Percentiles rank a stretch among this genome's conserved stretches.
Conservation (phyloP, 2,329 filamentous ascomycete species). For the Hymenotorrendiella dingleyae region DNA sequence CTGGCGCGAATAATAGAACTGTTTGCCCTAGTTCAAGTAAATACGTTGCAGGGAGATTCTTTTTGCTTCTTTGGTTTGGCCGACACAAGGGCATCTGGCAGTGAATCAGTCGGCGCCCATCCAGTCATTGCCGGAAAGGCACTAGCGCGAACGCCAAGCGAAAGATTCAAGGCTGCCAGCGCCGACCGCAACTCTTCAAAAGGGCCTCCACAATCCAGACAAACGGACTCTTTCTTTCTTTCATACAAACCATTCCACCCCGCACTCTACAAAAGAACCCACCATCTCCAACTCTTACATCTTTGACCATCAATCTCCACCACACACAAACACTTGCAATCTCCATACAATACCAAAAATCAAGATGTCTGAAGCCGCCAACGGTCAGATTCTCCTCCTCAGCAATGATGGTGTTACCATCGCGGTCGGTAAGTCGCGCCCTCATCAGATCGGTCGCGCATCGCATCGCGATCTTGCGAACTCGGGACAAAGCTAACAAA, state of each 20-base stretch:
- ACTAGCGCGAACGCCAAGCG: no score
- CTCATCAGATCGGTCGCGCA: conserved; percentile 7
- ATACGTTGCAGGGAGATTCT: no score
- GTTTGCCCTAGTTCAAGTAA: no score
- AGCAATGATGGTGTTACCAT: conserved; percentile 45
- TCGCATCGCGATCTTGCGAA: not conserved
- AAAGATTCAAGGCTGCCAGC: no score
- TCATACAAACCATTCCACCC: not conserved
- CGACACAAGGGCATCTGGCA: no score
- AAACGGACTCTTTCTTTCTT: no score
- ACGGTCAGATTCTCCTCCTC: conserved; percentile 39
- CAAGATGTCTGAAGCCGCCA: conserved; percentile 31
- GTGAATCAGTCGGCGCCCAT: no score
- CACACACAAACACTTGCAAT: not conserved
- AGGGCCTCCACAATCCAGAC: no score
- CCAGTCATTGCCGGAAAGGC: no score
- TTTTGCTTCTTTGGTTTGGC: no score
- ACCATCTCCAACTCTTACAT: conserved; percentile 1
- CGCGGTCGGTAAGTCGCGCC: conserved; percentile 40
- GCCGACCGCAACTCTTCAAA: no score
- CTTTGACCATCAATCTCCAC: not conserved
- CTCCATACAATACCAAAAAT: conserved; percentile 1
- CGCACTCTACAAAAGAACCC: not conserved
- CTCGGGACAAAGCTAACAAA: conserved; percentile 11
- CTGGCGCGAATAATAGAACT: no score